Evolutionary conservation across 2,329 filamentous ascomycete genomes (phyloP).

Genomic region (Ceratocystis cacaofunesta): DNA sequence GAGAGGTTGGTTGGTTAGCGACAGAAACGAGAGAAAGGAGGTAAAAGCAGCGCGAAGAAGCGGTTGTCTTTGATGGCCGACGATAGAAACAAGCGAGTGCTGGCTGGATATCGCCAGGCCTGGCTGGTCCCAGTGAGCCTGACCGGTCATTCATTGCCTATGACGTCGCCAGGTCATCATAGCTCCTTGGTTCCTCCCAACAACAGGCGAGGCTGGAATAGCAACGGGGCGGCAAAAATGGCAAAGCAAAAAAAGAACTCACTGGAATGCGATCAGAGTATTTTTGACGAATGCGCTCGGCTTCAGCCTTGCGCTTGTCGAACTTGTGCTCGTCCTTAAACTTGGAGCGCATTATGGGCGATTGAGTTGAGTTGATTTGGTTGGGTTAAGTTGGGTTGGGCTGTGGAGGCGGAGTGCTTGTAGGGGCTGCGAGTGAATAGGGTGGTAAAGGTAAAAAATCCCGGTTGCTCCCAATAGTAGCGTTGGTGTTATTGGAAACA

Average conservation of each 20-base stretch:
- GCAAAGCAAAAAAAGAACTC: constrained; percentile 32
- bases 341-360: constrained; percentile 79
- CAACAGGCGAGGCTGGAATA: no score
- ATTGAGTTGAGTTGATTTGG: not conserved
- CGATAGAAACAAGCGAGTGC: no score
- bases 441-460: not conserved
- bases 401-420: not conserved
- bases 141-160: not conserved
- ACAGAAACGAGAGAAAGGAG: not conserved
- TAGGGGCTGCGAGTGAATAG: not conserved
- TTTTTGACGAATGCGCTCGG: constrained; percentile 97
- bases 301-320: constrained; percentile 99
- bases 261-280: constrained; percentile 97
- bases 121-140: no score
- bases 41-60: not conserved
- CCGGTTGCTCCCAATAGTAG: not conserved
- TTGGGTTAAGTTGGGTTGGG: not conserved
- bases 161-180: constrained; percentile 5
- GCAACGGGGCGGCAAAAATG: constrained; percentile 6
- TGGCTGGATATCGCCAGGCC: no score
- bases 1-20: not conserved
- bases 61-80: no score
- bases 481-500: not conserved
- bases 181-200: not conserved
- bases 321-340: constrained; percentile 99